A percentile compares a stretch with the other conserved stretches of the same genome.
Conservation (phyloP, 768 basidiomycete species). For the Phylloporus rhodoxanthus region DNA sequence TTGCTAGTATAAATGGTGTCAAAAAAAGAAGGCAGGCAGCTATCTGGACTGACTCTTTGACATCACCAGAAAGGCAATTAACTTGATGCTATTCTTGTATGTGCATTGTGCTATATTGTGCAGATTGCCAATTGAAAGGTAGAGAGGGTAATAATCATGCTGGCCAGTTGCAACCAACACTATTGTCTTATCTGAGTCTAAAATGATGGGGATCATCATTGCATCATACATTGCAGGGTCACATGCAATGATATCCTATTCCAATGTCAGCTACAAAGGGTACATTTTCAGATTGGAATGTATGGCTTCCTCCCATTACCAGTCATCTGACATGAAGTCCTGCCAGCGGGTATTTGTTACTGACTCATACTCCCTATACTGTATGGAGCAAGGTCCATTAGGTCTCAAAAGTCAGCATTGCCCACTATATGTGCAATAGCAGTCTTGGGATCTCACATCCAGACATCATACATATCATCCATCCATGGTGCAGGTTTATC, state of each 20-base stretch:
- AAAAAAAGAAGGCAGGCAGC: too few relatives aligned
- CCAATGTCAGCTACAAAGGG: too few relatives aligned
- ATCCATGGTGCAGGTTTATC: neutral
- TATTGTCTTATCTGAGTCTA: neutral
- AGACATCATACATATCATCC: neutral
- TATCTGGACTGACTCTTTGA: conserved; percentile 3
- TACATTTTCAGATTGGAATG: too few relatives aligned
- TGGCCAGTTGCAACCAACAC: conserved; percentile 2
- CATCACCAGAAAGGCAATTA: conserved; percentile 3
- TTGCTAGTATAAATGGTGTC: neutral
- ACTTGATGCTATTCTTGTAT: neutral
- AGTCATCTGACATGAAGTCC: conserved; percentile 3
- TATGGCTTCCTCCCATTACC: conserved; percentile 4
- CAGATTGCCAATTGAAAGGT: conserved; percentile 4
- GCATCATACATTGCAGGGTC: neutral
- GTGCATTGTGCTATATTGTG: neutral
- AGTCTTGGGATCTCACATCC: neutral
- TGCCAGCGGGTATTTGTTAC: neutral
- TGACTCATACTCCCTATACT: neutral
- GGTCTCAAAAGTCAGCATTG: neutral
- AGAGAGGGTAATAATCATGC: neutral
- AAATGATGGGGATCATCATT: neutral
- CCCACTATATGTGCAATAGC: neutral
- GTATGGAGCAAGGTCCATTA: too few relatives aligned
- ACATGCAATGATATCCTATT: neutral